Evolutionary conservation across 2,329 filamentous ascomycete genomes (phyloP), one percentile per base, ranked within the genome.

Genomic region (Fusarium sp.): DNA sequence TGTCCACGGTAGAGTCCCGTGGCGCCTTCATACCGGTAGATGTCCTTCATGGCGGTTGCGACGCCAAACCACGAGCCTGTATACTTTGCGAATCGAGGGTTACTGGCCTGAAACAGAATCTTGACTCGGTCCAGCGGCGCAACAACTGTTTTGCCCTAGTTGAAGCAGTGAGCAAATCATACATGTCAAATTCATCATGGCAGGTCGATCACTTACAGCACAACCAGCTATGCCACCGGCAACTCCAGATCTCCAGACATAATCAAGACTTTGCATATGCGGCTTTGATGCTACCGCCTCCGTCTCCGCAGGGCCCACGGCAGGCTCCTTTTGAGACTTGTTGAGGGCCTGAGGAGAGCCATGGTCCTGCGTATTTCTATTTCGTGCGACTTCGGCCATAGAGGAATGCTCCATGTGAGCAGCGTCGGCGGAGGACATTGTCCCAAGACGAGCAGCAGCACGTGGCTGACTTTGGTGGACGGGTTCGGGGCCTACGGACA

Each of bases 121-220:
- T 99, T 99, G 72, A 99, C 95, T 67, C 95, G 90, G 78, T 99
- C 95, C 64, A 99, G 90, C 24, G 95, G 95, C 24, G 93, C 95
- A 34, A 99, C 96, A 7, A 96, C 83, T 0, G 94, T 97, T 83
- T 99, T 99, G 61, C 91, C 95, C 93, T 97, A 22, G 19, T 48
- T 12, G 4, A 6, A 36, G 51, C 11, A 22, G 63, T 70, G 22
- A 70, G 58, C 12, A 5, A 42, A 42, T 8, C 22, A 15, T 42
- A 8, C 22, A 22, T 8, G 49, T 3, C 7, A 5, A n/a, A n/a
- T 5, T 24, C 5, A 12, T 29, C 28, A 40, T 26, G 19, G 19
- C 11, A 36, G 7, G 44, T 7, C 22, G 12, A 40, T 15, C 58
- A 82, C 90, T 71, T 86, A 97, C 93, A 66, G 92, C 93, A 79